Evolutionary conservation across 1,284 basidiomycete species (phyloP), one percentile per base, ranked within the genome.

Genomic region (Mycena sp.): DNA sequence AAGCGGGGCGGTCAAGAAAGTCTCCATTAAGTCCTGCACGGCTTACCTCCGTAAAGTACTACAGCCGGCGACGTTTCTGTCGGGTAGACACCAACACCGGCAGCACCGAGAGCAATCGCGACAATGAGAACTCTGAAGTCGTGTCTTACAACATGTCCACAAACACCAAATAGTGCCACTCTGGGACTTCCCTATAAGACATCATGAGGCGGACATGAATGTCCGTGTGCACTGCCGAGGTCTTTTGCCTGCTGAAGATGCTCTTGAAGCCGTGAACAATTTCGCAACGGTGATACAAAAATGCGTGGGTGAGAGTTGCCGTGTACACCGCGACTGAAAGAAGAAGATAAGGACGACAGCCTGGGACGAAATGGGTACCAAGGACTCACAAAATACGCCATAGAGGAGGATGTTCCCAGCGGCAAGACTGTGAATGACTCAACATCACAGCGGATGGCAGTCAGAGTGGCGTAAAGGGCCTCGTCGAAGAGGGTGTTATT

Each of bases 281-380:
- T 53, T 80, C 77, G 21, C 72, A 73, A 0, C 80, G 73, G 70
- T 82, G 78, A 70, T 77, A 81, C 12, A 82, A 70, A 41, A 73
- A 50, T 5, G 76, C 71, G 58, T 81, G 79, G 2, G 74, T 68
- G 26, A 81, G 52, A 16, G 77, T 74, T 69, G 71, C 26, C 16
- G 74, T 73, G 43, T 69, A 70, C 2, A 63, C 52, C 11, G 65
- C 56, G 26, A 65, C 62, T 50, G 26, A 2, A 19, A 30, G 23
- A 17, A 17, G 17, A 14, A 9, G 32, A 58, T n/a, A 25, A 30
- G 32, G 7, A 6, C 2, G 21, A 35, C 14, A 14, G 16, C n/a
- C 12, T 3, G 35, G 61, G 30, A 28, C 58, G 56, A 54, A 65
- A 65, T 29, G 51, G 46, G 17, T n/a, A n/a, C n/a, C n/a, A 23